Conservation (phyloP, 768 basidiomycete species). For the Hemileccinum impolitum region DNA sequence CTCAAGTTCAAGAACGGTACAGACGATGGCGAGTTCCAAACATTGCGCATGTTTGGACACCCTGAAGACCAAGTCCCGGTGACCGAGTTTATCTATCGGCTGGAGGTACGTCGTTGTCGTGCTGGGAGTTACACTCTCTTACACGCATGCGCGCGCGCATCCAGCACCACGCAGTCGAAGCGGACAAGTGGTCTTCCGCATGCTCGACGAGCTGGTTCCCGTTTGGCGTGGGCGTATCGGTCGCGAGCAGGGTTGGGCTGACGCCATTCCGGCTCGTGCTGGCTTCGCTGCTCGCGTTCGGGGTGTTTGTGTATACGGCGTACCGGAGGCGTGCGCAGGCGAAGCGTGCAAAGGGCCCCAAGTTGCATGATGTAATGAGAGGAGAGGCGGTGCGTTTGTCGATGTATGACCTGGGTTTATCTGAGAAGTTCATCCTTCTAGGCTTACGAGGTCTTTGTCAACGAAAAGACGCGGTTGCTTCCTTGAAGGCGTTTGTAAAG, state of each 20-base stretch:
- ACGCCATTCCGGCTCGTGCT: slow-evolving; percentile 1
- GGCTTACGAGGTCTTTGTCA: slow-evolving; percentile 6
- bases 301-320: slow-evolving; percentile 7
- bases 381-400: slow-evolving; percentile 10
- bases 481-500: slow-evolving; percentile 10
- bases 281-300: slow-evolving; percentile 12
- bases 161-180: slow-evolving; percentile 37
- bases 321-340: slow-evolving; percentile 11
- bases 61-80: slow-evolving; percentile 64
- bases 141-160: neutral
- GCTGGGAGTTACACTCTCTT: too few species aligned
- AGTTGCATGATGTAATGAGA: neutral
- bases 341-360: slow-evolving; percentile 5
- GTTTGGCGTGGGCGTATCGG: slow-evolving; percentile 8
- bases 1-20: slow-evolving; percentile 85
- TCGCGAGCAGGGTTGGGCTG: neutral
- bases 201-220: slow-evolving; percentile 34
- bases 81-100: slow-evolving; percentile 78
- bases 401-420: neutral
- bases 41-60: slow-evolving; percentile 68
- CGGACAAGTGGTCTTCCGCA: slow-evolving; percentile 38
- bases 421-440: neutral
- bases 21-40: slow-evolving; percentile 46
- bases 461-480: slow-evolving; percentile 26
- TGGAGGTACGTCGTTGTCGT: slow-evolving; percentile 51